Evolutionary conservation across 139 green algal genomes (phyloP).

Genomic region (Closterium sp.): DNA sequence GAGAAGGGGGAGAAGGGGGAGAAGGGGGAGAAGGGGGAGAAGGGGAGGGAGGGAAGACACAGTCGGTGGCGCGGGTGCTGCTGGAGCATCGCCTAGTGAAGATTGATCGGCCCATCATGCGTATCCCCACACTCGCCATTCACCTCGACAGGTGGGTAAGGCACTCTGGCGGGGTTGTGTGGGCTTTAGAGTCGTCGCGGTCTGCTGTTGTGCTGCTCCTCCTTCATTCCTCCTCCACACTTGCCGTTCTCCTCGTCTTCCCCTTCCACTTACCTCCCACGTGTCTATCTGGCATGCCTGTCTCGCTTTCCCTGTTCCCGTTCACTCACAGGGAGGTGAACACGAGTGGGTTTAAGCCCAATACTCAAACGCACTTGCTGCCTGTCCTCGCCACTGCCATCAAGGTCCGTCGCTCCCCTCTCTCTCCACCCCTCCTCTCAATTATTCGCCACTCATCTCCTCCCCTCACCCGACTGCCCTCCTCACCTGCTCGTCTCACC

Average conservation of each 20-base stretch:
- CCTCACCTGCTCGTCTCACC: too few relatives aligned
- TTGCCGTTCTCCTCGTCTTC: background rate
- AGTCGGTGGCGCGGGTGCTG: background rate
- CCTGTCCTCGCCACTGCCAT: slow-evolving; percentile 76
- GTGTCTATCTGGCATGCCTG: background rate
- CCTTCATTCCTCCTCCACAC: background rate
- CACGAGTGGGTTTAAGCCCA: slow-evolving; percentile 83
- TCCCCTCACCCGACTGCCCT: too few relatives aligned
- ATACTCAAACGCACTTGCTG: slow-evolving; percentile 83
- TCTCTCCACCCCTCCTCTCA: background rate
- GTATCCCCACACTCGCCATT: slow-evolving; percentile 76
- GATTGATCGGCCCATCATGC: slow-evolving; percentile 46
- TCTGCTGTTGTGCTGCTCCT: background rate
- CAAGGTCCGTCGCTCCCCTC: slow-evolving; percentile 13
- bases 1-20: background rate
- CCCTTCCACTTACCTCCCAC: background rate
- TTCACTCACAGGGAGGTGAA: slow-evolving; percentile 25
- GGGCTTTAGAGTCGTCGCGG: too few relatives aligned
- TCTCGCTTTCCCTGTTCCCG: background rate
- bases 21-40: background rate
- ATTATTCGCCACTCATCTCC: too few relatives aligned
- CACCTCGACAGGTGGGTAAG: background rate
- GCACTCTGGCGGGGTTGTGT: too few relatives aligned
- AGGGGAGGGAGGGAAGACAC: background rate
- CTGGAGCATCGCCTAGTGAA: slow-evolving; percentile 32